These are phyloP conservation scores for Kazachstania martiniae DNA, from an alignment of 805 yeast species.

Conservation along the genomic window DNA sequence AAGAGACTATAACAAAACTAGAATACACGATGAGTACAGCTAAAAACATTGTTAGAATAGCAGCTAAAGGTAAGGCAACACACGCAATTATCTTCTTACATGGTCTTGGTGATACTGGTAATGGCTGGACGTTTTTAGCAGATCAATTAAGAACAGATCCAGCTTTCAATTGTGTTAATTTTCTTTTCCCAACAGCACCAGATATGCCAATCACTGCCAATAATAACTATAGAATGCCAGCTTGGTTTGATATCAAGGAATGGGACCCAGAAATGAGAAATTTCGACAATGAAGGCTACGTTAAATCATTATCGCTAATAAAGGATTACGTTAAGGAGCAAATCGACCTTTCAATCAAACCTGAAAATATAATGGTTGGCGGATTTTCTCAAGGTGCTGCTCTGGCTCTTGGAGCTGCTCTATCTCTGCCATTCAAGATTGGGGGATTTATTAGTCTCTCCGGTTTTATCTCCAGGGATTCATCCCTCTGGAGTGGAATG, in stretches of 20 bases:
- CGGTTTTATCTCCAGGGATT: constrained; percentile 41
- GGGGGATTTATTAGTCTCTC: constrained; percentile 75
- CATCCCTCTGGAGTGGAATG: constrained; percentile 5
- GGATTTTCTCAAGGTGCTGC: constrained; percentile 97
- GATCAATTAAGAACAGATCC: constrained; percentile 40
- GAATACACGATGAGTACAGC: no score
- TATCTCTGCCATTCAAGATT: constrained; percentile 45
- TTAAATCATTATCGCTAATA: constrained; percentile 31
- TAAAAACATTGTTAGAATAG: no score
- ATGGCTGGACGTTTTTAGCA: constrained; percentile 81
- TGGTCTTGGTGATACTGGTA: constrained; percentile 87
- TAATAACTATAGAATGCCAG: constrained; percentile 59
- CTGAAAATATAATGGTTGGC: constrained; percentile 72
- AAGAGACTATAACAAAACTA: no score
- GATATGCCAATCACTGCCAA: constrained; percentile 53
- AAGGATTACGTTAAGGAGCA: constrained; percentile 41
- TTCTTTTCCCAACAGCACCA: constrained; percentile 91
- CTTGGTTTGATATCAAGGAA: constrained; percentile 74
- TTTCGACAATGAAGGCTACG: constrained; percentile 44
- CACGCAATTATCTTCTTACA: constrained; percentile 72
- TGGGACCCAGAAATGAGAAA: constrained; percentile 36
- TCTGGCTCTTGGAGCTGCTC: constrained; percentile 50
- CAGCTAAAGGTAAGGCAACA: no score
- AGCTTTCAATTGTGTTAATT: constrained; percentile 47
- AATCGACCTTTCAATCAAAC: constrained; percentile 41